Conservation (phyloP, 176 grass and related monocot species). For the Phoenix dactylifera region DNA sequence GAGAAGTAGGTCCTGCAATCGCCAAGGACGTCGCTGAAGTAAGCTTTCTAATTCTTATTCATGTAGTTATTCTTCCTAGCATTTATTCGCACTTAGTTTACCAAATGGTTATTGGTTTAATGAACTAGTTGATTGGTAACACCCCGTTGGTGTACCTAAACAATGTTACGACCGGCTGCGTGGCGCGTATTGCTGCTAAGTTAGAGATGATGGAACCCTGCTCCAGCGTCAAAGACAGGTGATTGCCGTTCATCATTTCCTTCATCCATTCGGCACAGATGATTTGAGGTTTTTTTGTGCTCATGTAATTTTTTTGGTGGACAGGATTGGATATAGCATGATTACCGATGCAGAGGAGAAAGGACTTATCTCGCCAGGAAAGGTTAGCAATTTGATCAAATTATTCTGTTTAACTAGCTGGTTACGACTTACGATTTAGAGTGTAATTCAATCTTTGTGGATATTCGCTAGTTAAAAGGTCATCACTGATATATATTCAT, state of each 20-base stretch:
- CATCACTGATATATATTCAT: too few relatives aligned
- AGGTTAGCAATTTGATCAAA: constrained; percentile 25
- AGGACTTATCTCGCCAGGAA: constrained; percentile 47
- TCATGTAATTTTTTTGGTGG: not conserved
- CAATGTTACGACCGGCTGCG: constrained; percentile 60
- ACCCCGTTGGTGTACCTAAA: constrained; percentile 89
- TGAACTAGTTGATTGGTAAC: constrained; percentile 68
- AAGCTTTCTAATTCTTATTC: not conserved
- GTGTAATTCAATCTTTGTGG: too few relatives aligned
- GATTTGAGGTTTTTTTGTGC: not conserved
- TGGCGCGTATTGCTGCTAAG: constrained; percentile 69
- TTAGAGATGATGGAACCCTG: constrained; percentile 95
- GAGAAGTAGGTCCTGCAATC: constrained; percentile 35
- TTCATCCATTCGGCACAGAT: not conserved
- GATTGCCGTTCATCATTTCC: not conserved
- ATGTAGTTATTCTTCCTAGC: not conserved
- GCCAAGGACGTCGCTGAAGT: constrained; percentile 82
- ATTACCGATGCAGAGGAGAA: constrained; percentile 77
- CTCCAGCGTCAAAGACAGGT: constrained; percentile 98
- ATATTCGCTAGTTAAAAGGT: too few relatives aligned
- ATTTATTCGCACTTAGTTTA: not conserved
- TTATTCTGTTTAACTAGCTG: not conserved
- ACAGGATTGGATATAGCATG: constrained; percentile 96
- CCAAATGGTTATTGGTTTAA: constrained; percentile 11
- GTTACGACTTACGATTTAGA: not conserved